A percentile compares a stretch with the other conserved stretches of the same genome.
These are phyloP conservation scores for Linum lewisii DNA, from an alignment of 345 rosid species.

Conservation along the genomic window DNA sequence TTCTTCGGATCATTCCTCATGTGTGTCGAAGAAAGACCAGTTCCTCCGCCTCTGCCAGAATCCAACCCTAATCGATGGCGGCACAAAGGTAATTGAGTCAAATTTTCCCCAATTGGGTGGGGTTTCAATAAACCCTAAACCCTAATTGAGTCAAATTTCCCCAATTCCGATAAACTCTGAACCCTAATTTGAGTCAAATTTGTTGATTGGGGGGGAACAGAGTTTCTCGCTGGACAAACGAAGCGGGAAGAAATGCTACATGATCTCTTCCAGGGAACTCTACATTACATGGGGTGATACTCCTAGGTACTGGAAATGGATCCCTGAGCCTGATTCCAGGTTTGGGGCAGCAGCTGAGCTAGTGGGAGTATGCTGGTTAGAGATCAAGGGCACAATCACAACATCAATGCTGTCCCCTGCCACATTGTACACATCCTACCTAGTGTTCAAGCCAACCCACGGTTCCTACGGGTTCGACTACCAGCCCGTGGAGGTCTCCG, in stretches of 20 bases:
- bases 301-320: conserved; percentile 51
- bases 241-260: conserved; percentile 52
- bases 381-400: conserved; percentile 20
- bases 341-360: conserved; percentile 23
- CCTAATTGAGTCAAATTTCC: too few relatives aligned
- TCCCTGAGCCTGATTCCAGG: conserved; percentile 22
- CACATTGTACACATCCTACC: conserved; percentile 20
- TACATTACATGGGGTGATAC: conserved; percentile 43
- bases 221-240: conserved; percentile 41
- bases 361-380: conserved; percentile 20
- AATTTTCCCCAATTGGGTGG: background rate
- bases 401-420: conserved; percentile 17
- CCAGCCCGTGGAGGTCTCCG: conserved; percentile 12
- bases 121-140: too few relatives aligned
- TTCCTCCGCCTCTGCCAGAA: conserved; percentile 32
- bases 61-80: conserved; percentile 43
- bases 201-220: conserved; percentile 4
- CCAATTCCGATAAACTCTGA: background rate
- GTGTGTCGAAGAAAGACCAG: conserved; percentile 32
- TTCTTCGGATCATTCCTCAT: too few relatives aligned
- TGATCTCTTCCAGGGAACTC: conserved; percentile 47
- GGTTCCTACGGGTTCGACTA: conserved; percentile 8
- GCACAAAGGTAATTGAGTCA: conserved; percentile 34
- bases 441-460: conserved; percentile 19
- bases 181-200: background rate